A percentile compares a stretch with the other conserved stretches of the same genome.
Conservation (phyloP, 1,284 basidiomycete species). For the Cryptococcus wingfieldii region DNA sequence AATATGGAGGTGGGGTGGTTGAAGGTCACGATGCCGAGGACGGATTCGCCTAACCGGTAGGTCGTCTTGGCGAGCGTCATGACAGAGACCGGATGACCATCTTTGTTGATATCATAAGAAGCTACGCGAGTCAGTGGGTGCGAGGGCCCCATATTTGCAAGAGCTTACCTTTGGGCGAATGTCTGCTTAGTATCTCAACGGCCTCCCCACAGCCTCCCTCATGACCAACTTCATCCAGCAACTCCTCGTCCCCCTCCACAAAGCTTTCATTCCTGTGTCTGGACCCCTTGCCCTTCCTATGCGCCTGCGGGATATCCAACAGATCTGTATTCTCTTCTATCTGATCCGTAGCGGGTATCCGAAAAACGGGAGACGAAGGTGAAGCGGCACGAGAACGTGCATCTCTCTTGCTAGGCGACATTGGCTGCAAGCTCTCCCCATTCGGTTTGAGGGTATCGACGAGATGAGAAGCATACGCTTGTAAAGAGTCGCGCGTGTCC, state of each 20-base stretch:
- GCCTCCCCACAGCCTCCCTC: conserved; percentile 75
- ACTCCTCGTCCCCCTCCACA: conserved; percentile 36
- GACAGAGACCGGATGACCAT: conserved; percentile 77
- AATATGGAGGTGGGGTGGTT: conserved; percentile 60
- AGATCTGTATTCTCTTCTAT: background rate
- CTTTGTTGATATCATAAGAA: conserved; percentile 88
- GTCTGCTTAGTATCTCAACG: conserved; percentile 82
- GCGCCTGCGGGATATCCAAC: conserved; percentile 4
- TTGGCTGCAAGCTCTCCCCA: background rate
- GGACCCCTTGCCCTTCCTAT: background rate
- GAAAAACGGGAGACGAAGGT: conserved; percentile 2
- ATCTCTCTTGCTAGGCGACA: conserved; percentile 11
- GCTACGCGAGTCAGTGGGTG: conserved; percentile 51
- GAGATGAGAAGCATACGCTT: conserved; percentile 35
- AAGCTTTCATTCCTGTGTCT: conserved; percentile 19
- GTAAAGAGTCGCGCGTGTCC: conserved; percentile 19
- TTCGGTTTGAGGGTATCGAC: conserved; percentile 21
- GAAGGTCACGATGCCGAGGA: conserved; percentile 78
- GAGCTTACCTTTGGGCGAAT: conserved; percentile 72
- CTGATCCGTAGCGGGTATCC: background rate
- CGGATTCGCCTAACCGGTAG: conserved; percentile 83
- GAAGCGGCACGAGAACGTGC: conserved; percentile 1
- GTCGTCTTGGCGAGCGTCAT: conserved; percentile 86
- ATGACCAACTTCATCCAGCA: conserved; percentile 51
- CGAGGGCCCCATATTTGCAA: background rate